A percentile compares a stretch with the other conserved stretches of the same genome.
phyloP scores from a whole-genome alignment of 257 asterid species.

The Leonotis leonurus region DNA sequence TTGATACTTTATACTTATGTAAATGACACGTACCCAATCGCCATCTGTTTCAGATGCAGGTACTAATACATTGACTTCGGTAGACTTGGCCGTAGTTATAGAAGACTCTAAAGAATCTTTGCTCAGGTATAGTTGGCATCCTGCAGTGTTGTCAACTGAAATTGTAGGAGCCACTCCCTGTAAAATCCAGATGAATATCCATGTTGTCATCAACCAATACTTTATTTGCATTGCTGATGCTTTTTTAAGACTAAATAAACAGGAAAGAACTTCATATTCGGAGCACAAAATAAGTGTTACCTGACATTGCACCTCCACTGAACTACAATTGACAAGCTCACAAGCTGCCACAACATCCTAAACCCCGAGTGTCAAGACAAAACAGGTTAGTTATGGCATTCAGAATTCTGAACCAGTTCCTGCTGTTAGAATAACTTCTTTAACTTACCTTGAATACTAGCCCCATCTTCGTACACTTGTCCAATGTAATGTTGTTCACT shows the following conservation, averaged over 20 bases:
- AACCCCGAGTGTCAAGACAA: conserved; percentile 7
- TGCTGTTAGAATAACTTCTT: neutral
- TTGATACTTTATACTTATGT: no score
- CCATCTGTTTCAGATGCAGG: conserved; percentile 68
- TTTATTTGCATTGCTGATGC: neutral
- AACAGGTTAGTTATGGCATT: conserved; percentile 8
- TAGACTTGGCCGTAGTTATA: conserved; percentile 79
- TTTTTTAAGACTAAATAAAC: neutral
- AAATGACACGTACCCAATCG: conserved; percentile 65
- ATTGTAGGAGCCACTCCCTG: conserved; percentile 86
- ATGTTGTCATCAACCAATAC: neutral
- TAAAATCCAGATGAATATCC: neutral
- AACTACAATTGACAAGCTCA: conserved; percentile 79
- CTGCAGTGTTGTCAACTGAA: conserved; percentile 77
- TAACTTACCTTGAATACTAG: conserved; percentile 65
- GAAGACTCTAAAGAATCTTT: conserved; percentile 71
- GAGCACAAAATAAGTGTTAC: conserved; percentile 23
- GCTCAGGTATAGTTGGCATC: conserved; percentile 81
- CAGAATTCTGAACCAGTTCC: neutral
- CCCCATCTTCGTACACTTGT: conserved; percentile 93
- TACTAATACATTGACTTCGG: conserved; percentile 67
- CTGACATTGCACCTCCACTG: conserved; percentile 85
- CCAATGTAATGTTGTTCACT: conserved; percentile 86
- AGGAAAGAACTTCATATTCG: neutral
- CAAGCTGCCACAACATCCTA: conserved; percentile 97